A percentile compares a stretch with the other conserved stretches of the same genome.
Conservation (phyloP, 2,329 filamentous ascomycete genomes). For the Pseudogymnoascus destructans region DNA sequence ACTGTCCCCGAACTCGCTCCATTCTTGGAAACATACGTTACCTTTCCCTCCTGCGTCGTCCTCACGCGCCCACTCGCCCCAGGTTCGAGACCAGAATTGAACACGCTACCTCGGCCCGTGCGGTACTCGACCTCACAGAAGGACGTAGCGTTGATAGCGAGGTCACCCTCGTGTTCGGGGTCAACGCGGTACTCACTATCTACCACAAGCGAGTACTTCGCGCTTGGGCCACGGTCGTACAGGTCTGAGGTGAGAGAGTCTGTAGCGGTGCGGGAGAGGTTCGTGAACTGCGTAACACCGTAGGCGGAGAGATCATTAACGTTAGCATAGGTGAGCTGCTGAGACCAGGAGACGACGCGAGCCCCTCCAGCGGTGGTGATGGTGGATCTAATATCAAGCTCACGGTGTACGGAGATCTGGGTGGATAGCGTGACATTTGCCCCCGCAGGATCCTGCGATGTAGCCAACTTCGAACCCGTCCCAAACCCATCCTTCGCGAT, state of each 20-base stretch:
- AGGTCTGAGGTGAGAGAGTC: constrained; percentile 27
- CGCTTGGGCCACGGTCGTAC: constrained; percentile 28
- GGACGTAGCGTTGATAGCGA: constrained; percentile 32
- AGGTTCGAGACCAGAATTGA: constrained; percentile 33
- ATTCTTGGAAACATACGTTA: constrained; percentile 35
- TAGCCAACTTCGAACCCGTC: constrained; percentile 37
- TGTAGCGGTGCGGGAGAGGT: constrained; percentile 37
- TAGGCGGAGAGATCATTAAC: constrained; percentile 39
- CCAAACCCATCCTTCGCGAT: constrained; percentile 28
- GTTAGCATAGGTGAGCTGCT: constrained; percentile 43
- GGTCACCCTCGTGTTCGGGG: constrained; percentile 34
- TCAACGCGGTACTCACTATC: constrained; percentile 36
- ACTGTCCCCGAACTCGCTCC: constrained; percentile 22
- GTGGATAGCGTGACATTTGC: constrained; percentile 48
- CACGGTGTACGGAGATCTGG: constrained; percentile 41
- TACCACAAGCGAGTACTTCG: constrained; percentile 48
- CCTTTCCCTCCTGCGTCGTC: constrained; percentile 46
- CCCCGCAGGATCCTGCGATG: constrained; percentile 36
- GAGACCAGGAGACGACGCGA: constrained; percentile 39
- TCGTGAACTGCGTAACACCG: constrained; percentile 41
- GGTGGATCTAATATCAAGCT: constrained; percentile 38
- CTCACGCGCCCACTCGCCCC: constrained; percentile 28
- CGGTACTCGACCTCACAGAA: constrained; percentile 27
- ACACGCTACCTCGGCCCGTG: constrained; percentile 13
- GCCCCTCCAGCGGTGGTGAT: constrained; percentile 37